These are phyloP conservation scores for Sabuloglossum arenarium DNA, from an alignment of 495 filamentous ascomycete species.

Conservation along the genomic window DNA sequence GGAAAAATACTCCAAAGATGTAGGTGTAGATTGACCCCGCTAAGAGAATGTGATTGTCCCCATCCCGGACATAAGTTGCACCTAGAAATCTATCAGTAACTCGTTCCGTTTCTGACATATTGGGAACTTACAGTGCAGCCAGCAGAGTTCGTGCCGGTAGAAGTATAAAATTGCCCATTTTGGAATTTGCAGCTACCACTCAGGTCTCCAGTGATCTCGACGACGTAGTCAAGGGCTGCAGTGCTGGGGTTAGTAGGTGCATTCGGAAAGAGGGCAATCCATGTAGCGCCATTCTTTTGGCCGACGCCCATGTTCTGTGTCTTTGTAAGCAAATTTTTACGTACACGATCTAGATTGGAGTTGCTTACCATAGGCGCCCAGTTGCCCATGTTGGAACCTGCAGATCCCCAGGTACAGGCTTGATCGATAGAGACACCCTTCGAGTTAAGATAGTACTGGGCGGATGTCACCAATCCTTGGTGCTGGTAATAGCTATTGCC, in stretches of 20 bases:
- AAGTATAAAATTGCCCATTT: slow-evolving; percentile 38
- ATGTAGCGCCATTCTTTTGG: slow-evolving; percentile 40
- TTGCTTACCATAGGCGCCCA: slow-evolving; percentile 45
- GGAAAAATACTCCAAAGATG: slow-evolving; percentile 1
- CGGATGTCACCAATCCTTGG: slow-evolving; percentile 53
- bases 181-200: slow-evolving; percentile 50
- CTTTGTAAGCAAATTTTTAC: neutral
- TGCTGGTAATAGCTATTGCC: slow-evolving; percentile 52
- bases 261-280: slow-evolving; percentile 60
- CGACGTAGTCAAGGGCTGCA: slow-evolving; percentile 46
- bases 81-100: slow-evolving; percentile 15
- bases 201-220: slow-evolving; percentile 46
- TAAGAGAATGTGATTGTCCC: slow-evolving; percentile 24
- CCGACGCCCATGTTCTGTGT: slow-evolving; percentile 60
- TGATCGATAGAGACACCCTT: slow-evolving; percentile 40
- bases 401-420: slow-evolving; percentile 60
- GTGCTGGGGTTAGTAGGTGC: slow-evolving; percentile 40
- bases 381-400: slow-evolving; percentile 45
- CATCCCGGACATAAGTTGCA: slow-evolving; percentile 24
- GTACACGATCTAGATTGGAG: neutral
- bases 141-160: slow-evolving; percentile 4
- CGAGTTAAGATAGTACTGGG: slow-evolving; percentile 95
- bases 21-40: neutral
- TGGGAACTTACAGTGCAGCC: slow-evolving; percentile 17
- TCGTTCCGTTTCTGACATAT: neutral